Evolutionary conservation across 305 asterid species (phyloP), one percentile per base, ranked within the genome.

Genomic region (Solanum hybrid): DNA sequence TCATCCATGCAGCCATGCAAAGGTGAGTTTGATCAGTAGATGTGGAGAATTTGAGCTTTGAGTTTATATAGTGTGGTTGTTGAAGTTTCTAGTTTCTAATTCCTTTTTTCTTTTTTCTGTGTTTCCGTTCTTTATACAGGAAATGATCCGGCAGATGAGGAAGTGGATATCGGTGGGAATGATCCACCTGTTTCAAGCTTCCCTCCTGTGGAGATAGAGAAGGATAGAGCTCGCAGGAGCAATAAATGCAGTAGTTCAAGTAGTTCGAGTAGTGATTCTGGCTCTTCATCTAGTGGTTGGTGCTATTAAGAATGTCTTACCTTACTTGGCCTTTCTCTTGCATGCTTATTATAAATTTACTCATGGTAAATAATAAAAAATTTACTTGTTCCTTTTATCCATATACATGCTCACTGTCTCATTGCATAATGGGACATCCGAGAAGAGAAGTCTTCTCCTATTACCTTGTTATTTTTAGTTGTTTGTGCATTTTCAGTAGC

Each of bases 151-250:
- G 89, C 92, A 3, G 98, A 97, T 56, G 98, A 96, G 92, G 98
- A 95, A 90, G 93, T 95, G 91, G 99, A 96, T 92, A 94, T 96
- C 89, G 97, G 97, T 84, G 99, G 95, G 79, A 93, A 95, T 89
- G 99, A 94, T 93, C 95, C 96, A 90, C 97, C 96, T 87, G 97
- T 94, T 77, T 94, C 97, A 36, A 96, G 97, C 92, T 92, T 93
- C 92, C 95, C 95, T 78, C 95, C 95, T 29, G 92, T 94, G 88
- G 92, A 91, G 92, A 93, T 95, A 92, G 97, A 93, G 82, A 95
- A 93, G 90, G 98, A 93, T 69, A 86, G 69, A 32, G 93, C 91
- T 69, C 89, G 88, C 87, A 89, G 90, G 88, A 93, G 93, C 79
- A 95, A 93, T 90, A 93, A 88, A 89, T 90, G 91, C 90, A 88